Evolutionary conservation across 2,329 filamentous ascomycete species (phyloP).

Genomic region (Elsinoe necatrix): DNA sequence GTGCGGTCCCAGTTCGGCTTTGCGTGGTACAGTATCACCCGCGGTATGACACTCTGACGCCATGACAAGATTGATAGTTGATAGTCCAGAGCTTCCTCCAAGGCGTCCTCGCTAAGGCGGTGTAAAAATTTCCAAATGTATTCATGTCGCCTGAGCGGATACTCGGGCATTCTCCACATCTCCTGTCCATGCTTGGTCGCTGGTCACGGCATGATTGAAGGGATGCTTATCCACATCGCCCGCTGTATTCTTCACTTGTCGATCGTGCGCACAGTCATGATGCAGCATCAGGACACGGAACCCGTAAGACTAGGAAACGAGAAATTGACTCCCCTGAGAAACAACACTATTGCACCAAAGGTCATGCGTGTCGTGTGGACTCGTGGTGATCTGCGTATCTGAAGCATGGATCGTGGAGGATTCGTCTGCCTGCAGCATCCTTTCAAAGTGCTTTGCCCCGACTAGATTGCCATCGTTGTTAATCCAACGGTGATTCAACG

Average conservation of each 20-base stretch:
- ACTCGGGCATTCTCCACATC: not conserved
- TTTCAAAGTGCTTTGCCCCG: not conserved
- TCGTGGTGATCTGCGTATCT: not conserved
- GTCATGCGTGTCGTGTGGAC: not conserved
- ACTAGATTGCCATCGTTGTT: not conserved
- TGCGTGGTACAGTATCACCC: not conserved
- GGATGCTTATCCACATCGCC: too few relatives aligned
- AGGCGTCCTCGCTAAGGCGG: not conserved
- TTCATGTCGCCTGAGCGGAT: not conserved
- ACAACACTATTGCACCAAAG: not conserved
- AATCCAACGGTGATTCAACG: not conserved
- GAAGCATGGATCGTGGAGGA: not conserved
- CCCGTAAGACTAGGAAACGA: not conserved
- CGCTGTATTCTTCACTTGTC: not conserved
- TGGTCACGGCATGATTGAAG: not conserved
- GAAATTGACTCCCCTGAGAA: not conserved
- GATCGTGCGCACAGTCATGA: not conserved
- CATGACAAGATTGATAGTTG: not conserved
- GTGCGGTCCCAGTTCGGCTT: not conserved
- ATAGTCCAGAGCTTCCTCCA: not conserved
- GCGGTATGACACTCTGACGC: not conserved
- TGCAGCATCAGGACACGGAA: too few relatives aligned
- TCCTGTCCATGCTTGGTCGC: not conserved
- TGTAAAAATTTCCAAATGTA: not conserved
- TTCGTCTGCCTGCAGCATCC: not conserved